A percentile compares a stretch with the other conserved stretches of the same genome.
phyloP scores from a whole-genome alignment of 371 early-diverging fungal species.

The Rhizomucor pusillus region DNA sequence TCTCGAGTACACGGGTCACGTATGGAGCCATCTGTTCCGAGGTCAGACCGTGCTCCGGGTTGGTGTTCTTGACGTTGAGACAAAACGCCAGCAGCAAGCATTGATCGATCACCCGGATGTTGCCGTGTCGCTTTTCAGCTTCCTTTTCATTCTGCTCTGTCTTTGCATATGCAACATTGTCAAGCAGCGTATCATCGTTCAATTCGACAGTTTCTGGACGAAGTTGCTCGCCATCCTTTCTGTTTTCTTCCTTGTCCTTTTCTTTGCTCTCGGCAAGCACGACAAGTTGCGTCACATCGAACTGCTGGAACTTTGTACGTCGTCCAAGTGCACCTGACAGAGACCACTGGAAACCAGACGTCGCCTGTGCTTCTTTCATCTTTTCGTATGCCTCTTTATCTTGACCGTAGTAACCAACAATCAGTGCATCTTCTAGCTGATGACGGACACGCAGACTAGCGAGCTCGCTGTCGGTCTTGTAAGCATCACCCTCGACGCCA shows the following conservation, averaged over 20 bases:
- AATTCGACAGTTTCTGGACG: constrained; percentile 72
- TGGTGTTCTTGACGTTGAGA: constrained; percentile 90
- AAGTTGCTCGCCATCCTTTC: constrained; percentile 11
- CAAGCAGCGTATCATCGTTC: constrained; percentile 92
- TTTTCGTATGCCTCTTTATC: constrained; percentile 67
- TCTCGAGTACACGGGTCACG: constrained; percentile 85
- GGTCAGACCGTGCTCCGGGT: constrained; percentile 90
- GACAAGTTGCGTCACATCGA: constrained; percentile 88
- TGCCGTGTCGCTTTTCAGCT: constrained; percentile 45
- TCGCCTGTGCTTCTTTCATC: constrained; percentile 73
- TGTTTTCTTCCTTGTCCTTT: constrained; percentile 28
- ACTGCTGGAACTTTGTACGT: constrained; percentile 91
- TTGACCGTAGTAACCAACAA: constrained; percentile 73
- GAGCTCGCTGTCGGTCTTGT: constrained; percentile 4
- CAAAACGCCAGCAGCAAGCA: constrained; percentile 87
- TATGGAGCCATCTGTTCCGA: constrained; percentile 92
- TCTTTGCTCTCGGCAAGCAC: constrained; percentile 74
- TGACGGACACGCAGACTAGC: constrained; percentile 59
- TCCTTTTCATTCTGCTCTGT: constrained; percentile 39
- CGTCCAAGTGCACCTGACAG: constrained; percentile 88
- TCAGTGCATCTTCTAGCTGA: constrained; percentile 74
- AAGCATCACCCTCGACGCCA: constrained; percentile 5
- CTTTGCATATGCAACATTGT: constrained; percentile 66
- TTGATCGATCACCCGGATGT: constrained; percentile 79
- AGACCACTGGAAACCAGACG: constrained; percentile 77